Base-by-base conservation (phyloP, 163 green algal genomes). In the Prototheca cutis region DNA sequence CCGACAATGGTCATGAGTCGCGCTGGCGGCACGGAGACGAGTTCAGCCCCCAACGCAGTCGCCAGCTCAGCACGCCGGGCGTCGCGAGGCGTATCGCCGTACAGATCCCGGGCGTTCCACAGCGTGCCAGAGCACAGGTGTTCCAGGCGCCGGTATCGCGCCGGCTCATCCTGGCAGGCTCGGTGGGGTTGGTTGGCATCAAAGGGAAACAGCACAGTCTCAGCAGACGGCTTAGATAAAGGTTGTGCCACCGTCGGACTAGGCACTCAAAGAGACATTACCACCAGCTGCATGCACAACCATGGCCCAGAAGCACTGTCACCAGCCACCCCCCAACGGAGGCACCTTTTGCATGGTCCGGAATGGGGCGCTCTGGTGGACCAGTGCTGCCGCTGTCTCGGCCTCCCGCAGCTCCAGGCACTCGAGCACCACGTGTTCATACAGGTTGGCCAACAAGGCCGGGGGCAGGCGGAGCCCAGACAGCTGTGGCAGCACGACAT, bases 381-480 rank as follows among this genome's bases (percentile, higher is more conserved):
- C 76, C 72, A 98, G 87, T 4, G 89, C 78, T 4, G 80, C 69
- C 24, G 90, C 91, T 18, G 89, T 93, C 54, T 96, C 91, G 4
- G 85, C 65, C 67, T 98, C 91, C 0, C 88, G 67, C 67, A 96
- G 63, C 77, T 98, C 91, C 25, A 95, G 67, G 82, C 97, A 86
- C 74, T 98, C 91, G 56, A 97, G 72, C 48, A 97, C 84, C 15
- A 97, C 79, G 78, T 95, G 87, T 62, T 97, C 91, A 70, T 97
- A 96, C 25, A 97, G 67, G 57, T 91, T 83, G 65, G 95, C 87
- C 34, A 97, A 78, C 71, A 94, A 94, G 24, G 72, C 67, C 2
- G 75, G 74, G 0, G 91, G 90, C 51, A 98, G 79, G 71, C 91
- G 88, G 15, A 97, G 74, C 55, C 86, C 76, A 0, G 84, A 74